Evolutionary conservation across 208 protist genomes (phyloP).

Genomic region (Leptomonas pyrrhocoris): DNA sequence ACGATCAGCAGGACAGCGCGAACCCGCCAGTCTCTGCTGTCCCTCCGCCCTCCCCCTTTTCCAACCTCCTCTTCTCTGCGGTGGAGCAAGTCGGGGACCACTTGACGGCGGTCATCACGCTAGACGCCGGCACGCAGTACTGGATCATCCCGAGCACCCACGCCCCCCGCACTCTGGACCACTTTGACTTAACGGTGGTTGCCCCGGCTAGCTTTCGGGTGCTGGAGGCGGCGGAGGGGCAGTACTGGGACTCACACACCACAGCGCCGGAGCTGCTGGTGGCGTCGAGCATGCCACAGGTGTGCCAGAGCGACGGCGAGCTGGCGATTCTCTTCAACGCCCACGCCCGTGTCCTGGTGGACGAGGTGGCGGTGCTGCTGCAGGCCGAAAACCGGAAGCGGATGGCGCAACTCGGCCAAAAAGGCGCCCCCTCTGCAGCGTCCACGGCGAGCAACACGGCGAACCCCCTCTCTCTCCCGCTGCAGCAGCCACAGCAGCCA

Average conservation of each 20-base stretch:
- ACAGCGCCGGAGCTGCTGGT: constrained; percentile 32
- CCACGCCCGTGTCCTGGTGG: constrained; percentile 7
- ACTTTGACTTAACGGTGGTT: constrained; percentile 70
- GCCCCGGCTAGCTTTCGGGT: constrained; percentile 51
- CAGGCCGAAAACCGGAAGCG: not conserved
- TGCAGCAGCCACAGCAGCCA: not conserved
- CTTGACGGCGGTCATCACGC: constrained; percentile 63
- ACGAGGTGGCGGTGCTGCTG: constrained; percentile 13
- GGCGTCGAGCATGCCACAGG: constrained; percentile 1
- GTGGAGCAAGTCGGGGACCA: constrained; percentile 52
- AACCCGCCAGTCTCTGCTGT: not conserved
- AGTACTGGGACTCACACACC: constrained; percentile 58
- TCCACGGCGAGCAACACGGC: not conserved
- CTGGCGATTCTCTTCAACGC: constrained; percentile 27
- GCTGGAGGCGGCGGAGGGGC: constrained; percentile 43
- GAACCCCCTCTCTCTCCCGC: not conserved
- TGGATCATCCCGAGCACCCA: constrained; percentile 84
- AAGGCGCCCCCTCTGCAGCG: not conserved
- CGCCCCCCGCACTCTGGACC: constrained; percentile 44
- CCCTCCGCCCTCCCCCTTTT: constrained; percentile 3
- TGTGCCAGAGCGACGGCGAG: constrained; percentile 21
- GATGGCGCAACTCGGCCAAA: not conserved
- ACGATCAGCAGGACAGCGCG: not conserved
- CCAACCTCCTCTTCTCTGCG: constrained; percentile 42
- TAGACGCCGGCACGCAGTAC: constrained; percentile 64